Evolutionary conservation across 148 eudicot genomes (phyloP), one percentile per base, ranked within the genome.

Genomic region (Fagopyrum esculentum): DNA sequence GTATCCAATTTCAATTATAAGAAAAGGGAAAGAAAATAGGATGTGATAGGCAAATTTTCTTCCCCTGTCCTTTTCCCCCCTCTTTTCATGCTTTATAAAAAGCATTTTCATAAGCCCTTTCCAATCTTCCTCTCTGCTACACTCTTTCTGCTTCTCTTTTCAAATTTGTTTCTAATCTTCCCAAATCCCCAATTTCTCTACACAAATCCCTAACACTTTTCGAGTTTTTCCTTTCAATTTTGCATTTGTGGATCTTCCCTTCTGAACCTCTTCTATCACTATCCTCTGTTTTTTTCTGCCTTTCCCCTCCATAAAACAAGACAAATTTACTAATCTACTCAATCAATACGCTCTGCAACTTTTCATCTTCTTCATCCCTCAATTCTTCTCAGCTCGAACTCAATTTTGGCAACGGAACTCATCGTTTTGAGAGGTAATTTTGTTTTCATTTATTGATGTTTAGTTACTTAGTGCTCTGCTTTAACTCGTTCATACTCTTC

Each of bases 31-130:
- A 35, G 44, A 3, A 63, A 30, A 12, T 29, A 9, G 50, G 50
- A 9, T 48, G 50, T 48, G 50, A 48, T 48, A 48, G 7, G 11
- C 52, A 49, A 64, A 64, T 9, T 40, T 22, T 64, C 46, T 64
- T 35, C 45, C 12, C 70, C 16, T 35, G 70, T 64, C 70, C 45
- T 35, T 64, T 64, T 63, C 70, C 70, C 70, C 40, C 70, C 70
- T 35, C 46, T 64, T 64, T 64, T 40, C 70, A 16, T 40, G n/a
- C 70, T 64, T 12, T 35, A 64, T 35, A 64, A 30, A 63, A 63
- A 63, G 6, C 45, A 63, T 30, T 30, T 63, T n/a, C 71, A 66
- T 66, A 35, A 64, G 40, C 70, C 71, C 47, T 66, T 40, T 66
- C 47, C 71, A 66, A 29, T 61, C 11, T 61, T 10, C 43, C 35